Evolutionary conservation across 2,329 filamentous ascomycete genomes (phyloP).

Genomic region (Epichloe amarillans): DNA sequence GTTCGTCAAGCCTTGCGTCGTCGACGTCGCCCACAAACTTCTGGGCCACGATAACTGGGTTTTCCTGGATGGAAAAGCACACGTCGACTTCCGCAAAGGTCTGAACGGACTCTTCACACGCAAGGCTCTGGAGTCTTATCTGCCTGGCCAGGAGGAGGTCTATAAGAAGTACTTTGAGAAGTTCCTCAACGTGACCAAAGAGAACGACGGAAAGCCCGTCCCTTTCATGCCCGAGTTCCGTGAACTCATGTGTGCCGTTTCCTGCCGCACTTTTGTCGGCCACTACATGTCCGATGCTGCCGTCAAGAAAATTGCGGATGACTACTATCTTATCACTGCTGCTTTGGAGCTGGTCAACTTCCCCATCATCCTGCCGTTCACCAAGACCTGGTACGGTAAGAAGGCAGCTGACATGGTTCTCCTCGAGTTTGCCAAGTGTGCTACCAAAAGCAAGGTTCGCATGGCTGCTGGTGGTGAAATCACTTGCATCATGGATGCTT

Average conservation of each 20-base stretch:
- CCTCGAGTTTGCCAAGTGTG: constrained; percentile 77
- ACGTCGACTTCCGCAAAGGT: constrained; percentile 95
- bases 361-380: constrained; percentile 89
- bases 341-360: constrained; percentile 97
- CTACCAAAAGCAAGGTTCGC: constrained; percentile 82
- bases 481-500: constrained; percentile 90
- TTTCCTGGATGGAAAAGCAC: constrained; percentile 86
- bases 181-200: constrained; percentile 63
- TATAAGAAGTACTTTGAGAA: constrained; percentile 76
- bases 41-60: constrained; percentile 91
- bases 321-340: constrained; percentile 93
- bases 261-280: constrained; percentile 92
- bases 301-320: constrained; percentile 87
- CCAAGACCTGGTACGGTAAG: constrained; percentile 95
- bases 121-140: constrained; percentile 72
- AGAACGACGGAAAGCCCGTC: constrained; percentile 57
- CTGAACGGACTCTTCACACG: constrained; percentile 91
- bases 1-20: constrained; percentile 92
- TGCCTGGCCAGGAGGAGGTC: constrained; percentile 84
- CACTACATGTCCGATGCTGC: constrained; percentile 86
- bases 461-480: constrained; percentile 81
- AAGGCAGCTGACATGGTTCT: constrained; percentile 89
- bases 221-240: constrained; percentile 89
- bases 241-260: constrained; percentile 87
- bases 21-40: constrained; percentile 87